Evolutionary conservation across 208 protist genomes (phyloP), one percentile per base, ranked within the genome.

Genomic region (Leishmania tropica): DNA sequence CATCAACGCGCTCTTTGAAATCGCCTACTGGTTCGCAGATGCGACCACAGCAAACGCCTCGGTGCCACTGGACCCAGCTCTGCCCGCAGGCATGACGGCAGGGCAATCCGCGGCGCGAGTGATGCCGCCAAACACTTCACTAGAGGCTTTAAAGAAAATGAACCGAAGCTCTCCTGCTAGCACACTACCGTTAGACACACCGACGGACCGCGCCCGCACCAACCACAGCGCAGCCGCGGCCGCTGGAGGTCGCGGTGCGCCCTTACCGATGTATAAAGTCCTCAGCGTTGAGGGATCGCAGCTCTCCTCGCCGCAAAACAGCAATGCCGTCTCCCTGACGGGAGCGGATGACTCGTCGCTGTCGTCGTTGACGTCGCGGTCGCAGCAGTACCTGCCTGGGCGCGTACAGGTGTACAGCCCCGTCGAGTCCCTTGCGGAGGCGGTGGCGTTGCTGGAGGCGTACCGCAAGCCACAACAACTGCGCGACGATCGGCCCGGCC

Each of bases 21-120:
- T 98, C 47, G 86, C 72, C 31, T 85, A 88, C 47, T 98, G 95
- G 93, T 96, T 98, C 70, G 84, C 91, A 24, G 95, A 98, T 81
- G 86, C 83, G 42, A 87, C 95, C 54, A 95, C 89, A 3, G 92
- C 90, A 4, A 96, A 97, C 84, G 85, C 83, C n/a, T 70, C 72
- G 17, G 89, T 97, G 40, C 92, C 91, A 37, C 45, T 89, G 1
- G 86, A 93, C 60, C 19, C 40, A 24, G 68, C 79, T 1, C 78
- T 83, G 31, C 60, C 88, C 31, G 86, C 82, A 1, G 51, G 67
- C 31, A 28, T 74, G 0, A 62, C 58, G 40, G 71, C 21, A 40
- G 24, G 48, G 47, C 85, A 17, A 40, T 37, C 31, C 2, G 62
- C 31, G 31, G 31, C 15, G 31, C 31, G 62, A 35, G 31, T 5